Conservation (phyloP, 2,329 filamentous ascomycete genomes). For the Cadophora sp. region DNA sequence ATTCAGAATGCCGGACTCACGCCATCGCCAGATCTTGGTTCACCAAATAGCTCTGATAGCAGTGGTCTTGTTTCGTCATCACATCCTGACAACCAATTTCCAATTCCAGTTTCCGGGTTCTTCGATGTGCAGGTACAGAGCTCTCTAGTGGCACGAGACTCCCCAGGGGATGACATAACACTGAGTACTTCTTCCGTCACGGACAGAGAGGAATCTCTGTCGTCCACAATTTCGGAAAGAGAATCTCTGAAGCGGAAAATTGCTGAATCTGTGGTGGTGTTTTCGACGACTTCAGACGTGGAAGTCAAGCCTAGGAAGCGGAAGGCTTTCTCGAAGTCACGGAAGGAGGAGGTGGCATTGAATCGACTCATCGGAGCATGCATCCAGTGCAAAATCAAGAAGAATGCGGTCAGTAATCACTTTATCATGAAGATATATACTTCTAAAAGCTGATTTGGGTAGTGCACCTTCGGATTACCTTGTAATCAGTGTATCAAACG, state of each 20-base stretch:
- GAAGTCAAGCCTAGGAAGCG: background rate
- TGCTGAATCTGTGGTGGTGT: background rate
- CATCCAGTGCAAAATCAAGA: conserved; percentile 16
- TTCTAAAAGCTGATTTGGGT: background rate
- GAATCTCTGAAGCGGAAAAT: background rate
- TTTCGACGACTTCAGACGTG: background rate
- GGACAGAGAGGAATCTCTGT: background rate
- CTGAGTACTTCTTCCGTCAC: too few species aligned
- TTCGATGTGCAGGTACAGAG: too few species aligned
- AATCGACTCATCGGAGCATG: conserved; percentile 7
- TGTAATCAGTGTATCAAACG: conserved; percentile 16
- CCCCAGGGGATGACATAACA: too few species aligned
- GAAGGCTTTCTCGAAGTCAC: background rate
- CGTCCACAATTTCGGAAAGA: background rate
- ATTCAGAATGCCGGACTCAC: background rate
- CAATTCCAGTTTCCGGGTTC: too few species aligned
- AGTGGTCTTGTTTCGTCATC: background rate
- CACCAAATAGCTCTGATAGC: background rate
- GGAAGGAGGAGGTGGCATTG: conserved; percentile 7
- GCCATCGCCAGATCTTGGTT: background rate
- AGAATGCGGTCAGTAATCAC: conserved; percentile 1
- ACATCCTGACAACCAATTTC: background rate
- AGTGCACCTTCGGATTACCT: conserved; percentile 16
- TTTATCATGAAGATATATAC: too few species aligned
- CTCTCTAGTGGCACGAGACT: too few species aligned